Base-by-base conservation (phyloP, 495 filamentous ascomycete genomes). In the Coniosporium apollinis region DNA sequence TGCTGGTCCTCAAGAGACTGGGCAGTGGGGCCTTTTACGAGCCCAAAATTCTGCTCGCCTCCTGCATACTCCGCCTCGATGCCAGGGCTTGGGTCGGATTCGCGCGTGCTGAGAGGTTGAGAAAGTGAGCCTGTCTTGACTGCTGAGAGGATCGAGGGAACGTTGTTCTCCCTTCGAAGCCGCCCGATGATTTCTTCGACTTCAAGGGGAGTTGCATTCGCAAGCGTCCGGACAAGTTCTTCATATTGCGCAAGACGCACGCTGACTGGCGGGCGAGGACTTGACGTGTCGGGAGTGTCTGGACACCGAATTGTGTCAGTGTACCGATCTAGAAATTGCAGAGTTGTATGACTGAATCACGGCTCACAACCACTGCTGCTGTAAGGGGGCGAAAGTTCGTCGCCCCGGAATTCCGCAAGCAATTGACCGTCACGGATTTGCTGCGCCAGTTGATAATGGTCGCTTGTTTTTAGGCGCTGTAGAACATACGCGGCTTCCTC, bases 401-500 rank as follows among this genome's bases (percentile, higher is more conserved):
- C n/a, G n/a, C n/a, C n/a, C n/a, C n/a, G n/a, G n/a, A n/a, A n/a
- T n/a, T n/a, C n/a, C n/a, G n/a, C n/a, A n/a, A n/a, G n/a, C n/a
- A n/a, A n/a, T n/a, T n/a, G n/a, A n/a, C n/a, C n/a, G n/a, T n/a
- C n/a, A n/a, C n/a, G n/a, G n/a, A n/a, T n/a, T n/a, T n/a, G n/a
- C n/a, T n/a, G n/a, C n/a, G n/a, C n/a, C n/a, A n/a, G n/a, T n/a
- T n/a, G n/a, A n/a, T n/a, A n/a, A n/a, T n/a, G n/a, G n/a, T n/a
- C n/a, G n/a, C n/a, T n/a, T n/a, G n/a, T n/a, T n/a, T n/a, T n/a
- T n/a, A n/a, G n/a, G 22, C 35, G 31, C 14, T 28, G 15, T 13
- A 45, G 25, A 11, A 45, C 30, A 10, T 45, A 31, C 11, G 29
- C 11, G 10, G 33, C 39, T 29, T 37, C 40, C 0, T 42, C 43